Percentiles rank a stretch among this genome's conserved stretches.
phyloP scores from a whole-genome alignment of 1,284 basidiomycete species.

The Microbotryum silenes-acaulis region DNA sequence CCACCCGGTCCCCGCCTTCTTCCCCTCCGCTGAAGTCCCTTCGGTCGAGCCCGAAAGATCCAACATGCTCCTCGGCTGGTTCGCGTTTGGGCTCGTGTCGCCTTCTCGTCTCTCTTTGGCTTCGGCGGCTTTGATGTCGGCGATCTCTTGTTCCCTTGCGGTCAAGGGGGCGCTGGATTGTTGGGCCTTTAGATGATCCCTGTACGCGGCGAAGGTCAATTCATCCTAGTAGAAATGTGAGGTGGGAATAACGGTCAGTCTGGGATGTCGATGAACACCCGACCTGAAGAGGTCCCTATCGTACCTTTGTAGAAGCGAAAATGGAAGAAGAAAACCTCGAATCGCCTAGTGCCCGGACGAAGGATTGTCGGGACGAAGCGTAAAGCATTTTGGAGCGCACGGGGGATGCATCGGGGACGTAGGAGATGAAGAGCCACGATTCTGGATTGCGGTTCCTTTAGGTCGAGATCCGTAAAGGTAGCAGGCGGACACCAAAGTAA shows the following conservation, averaged over 20 bases:
- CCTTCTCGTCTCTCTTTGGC: slow-evolving; percentile 14
- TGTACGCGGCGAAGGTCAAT: slow-evolving; percentile 52
- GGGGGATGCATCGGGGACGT: slow-evolving; percentile 23
- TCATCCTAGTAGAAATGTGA: slow-evolving; percentile 36
- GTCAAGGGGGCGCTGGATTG: slow-evolving; percentile 71
- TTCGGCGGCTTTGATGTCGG: slow-evolving; percentile 65
- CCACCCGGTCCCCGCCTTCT: not conserved
- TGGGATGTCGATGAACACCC: not conserved
- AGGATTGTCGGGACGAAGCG: slow-evolving; percentile 67
- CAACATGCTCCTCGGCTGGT: slow-evolving; percentile 1
- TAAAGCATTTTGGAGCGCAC: slow-evolving; percentile 67
- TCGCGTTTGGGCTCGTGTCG: not conserved
- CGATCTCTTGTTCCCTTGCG: slow-evolving; percentile 68
- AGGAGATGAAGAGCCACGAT: slow-evolving; percentile 21
- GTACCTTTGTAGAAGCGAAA: slow-evolving; percentile 68
- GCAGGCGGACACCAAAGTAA: not conserved
- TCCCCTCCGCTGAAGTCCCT: not conserved
- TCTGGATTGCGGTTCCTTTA: not conserved
- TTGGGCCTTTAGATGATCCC: slow-evolving; percentile 62
- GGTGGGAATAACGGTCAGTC: not conserved
- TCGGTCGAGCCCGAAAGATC: slow-evolving; percentile 2
- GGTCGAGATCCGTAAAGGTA: not conserved
- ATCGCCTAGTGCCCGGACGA: slow-evolving; percentile 68
- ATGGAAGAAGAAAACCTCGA: slow-evolving; percentile 66
- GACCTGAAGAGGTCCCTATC: slow-evolving; percentile 36